Evolutionary conservation across 1,284 basidiomycete genomes (phyloP).

Genomic region (Stygiomarasmius scandens): DNA sequence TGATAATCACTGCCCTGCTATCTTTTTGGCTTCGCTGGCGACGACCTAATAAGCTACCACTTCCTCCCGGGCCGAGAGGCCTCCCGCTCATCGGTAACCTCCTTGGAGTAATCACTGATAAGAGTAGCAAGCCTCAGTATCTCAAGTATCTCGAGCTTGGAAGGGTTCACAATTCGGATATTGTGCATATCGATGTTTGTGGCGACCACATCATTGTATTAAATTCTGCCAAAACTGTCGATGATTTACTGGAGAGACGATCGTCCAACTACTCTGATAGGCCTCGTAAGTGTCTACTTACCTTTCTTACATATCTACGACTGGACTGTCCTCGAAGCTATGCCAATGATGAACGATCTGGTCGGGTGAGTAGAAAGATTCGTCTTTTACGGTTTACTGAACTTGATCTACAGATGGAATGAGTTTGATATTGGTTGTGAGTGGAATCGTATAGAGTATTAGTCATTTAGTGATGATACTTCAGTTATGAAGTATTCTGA

Average conservation of each 20-base stretch:
- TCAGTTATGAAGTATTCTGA: slow-evolving; percentile 28
- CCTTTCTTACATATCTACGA: too few species aligned
- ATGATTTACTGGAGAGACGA: not conserved
- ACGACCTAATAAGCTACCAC: not conserved
- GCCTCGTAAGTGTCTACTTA: not conserved
- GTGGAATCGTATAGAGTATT: too few species aligned
- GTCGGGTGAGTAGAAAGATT: not conserved
- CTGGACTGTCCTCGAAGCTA: too few species aligned
- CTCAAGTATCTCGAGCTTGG: not conserved
- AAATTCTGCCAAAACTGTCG: not conserved
- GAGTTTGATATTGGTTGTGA: too few species aligned
- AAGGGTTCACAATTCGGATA: not conserved
- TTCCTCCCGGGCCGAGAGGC: slow-evolving; percentile 30
- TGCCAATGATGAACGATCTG: slow-evolving; percentile 2
- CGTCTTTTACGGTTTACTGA: not conserved
- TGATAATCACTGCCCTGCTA: too few species aligned
- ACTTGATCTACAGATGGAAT: not conserved
- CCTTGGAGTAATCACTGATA: slow-evolving; percentile 25
- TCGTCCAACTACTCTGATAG: slow-evolving; percentile 1
- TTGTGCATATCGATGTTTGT: not conserved
- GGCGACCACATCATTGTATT: not conserved
- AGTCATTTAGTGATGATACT: not conserved
- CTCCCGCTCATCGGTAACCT: slow-evolving; percentile 30
- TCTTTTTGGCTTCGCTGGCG: too few species aligned
- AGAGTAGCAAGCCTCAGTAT: slow-evolving; percentile 17